Conservation (phyloP, 495 filamentous ascomycete species). For the Poronia punctata region DNA sequence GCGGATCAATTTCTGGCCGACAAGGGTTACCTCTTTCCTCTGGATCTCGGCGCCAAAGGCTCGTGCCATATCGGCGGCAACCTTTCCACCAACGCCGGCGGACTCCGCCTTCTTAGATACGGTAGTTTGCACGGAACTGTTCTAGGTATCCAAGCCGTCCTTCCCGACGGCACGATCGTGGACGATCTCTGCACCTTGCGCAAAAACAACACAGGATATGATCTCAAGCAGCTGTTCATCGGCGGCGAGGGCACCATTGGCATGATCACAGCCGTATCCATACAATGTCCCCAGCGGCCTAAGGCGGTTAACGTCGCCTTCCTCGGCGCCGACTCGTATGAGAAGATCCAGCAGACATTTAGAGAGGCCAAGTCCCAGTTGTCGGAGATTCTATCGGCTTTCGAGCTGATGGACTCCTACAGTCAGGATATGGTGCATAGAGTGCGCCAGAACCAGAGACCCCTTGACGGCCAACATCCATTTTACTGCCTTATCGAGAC, state of each 20-base stretch:
- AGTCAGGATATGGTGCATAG: slow-evolving; percentile 67
- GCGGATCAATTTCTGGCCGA: slow-evolving; percentile 78
- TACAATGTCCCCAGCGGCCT: slow-evolving; percentile 79
- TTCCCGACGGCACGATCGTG: slow-evolving; percentile 86
- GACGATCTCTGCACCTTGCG: slow-evolving; percentile 79
- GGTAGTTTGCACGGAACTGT: slow-evolving; percentile 91
- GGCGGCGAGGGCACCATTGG: slow-evolving; percentile 92
- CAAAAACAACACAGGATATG: slow-evolving; percentile 97
- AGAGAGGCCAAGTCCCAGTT: slow-evolving; percentile 81
- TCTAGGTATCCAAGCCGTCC: slow-evolving; percentile 83
- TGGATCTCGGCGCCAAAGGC: slow-evolving; percentile 94
- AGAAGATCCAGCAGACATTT: slow-evolving; percentile 77
- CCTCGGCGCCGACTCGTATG: slow-evolving; percentile 79
- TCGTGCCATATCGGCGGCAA: slow-evolving; percentile 98
- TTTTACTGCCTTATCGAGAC: slow-evolving; percentile 98
- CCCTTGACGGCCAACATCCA: slow-evolving; percentile 73
- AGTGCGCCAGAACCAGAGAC: slow-evolving; percentile 68
- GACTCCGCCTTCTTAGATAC: slow-evolving; percentile 82
- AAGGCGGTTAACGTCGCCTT: slow-evolving; percentile 85
- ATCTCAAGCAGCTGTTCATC: slow-evolving; percentile 96
- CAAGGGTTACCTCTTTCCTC: slow-evolving; percentile 77
- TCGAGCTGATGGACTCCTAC: slow-evolving; percentile 89
- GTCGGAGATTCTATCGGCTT: slow-evolving; percentile 91
- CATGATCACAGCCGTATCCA: slow-evolving; percentile 82
- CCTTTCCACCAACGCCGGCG: slow-evolving; percentile 93